phyloP scores from a whole-genome alignment of 106 monocot genomes.

The Ottelia alismoides region DNA sequence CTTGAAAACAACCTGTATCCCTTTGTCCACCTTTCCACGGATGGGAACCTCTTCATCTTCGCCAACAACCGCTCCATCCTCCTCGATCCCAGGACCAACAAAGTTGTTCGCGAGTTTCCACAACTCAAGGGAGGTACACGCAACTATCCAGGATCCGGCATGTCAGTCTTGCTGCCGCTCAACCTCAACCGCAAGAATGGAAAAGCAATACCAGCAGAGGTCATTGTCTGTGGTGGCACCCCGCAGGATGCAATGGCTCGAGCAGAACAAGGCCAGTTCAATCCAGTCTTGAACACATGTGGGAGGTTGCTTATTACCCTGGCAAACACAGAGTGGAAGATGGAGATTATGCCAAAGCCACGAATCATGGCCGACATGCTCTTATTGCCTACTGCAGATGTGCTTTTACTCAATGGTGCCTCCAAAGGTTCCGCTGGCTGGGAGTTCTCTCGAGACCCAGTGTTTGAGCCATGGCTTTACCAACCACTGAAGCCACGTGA shows the following conservation, averaged over 20 bases:
- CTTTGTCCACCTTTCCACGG: no score
- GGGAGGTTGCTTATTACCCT: no score
- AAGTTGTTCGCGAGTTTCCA: constrained; percentile 36
- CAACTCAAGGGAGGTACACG: no score
- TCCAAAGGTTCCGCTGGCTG: constrained; percentile 31
- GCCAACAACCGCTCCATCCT: no score
- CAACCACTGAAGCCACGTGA: background rate
- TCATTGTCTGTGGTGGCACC: constrained; percentile 31
- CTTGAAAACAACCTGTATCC: no score
- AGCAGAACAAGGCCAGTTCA: no score
- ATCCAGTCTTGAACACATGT: no score
- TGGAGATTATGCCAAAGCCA: constrained; percentile 32
- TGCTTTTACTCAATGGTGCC: constrained; percentile 49
- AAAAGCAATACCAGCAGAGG: no score
- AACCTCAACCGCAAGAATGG: constrained; percentile 20
- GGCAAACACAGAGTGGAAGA: constrained; percentile 14
- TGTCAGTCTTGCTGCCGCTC: constrained; percentile 48
- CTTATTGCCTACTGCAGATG: constrained; percentile 32
- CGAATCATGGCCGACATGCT: constrained; percentile 51
- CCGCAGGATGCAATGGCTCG: no score
- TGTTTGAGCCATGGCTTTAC: constrained; percentile 23
- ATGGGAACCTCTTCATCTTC: no score
- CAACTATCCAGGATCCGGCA: no score
- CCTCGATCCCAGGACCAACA: no score
- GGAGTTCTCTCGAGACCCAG: constrained; percentile 14